phyloP scores from a whole-genome alignment of 345 rosid species.

The Lumnitzera racemosa region DNA sequence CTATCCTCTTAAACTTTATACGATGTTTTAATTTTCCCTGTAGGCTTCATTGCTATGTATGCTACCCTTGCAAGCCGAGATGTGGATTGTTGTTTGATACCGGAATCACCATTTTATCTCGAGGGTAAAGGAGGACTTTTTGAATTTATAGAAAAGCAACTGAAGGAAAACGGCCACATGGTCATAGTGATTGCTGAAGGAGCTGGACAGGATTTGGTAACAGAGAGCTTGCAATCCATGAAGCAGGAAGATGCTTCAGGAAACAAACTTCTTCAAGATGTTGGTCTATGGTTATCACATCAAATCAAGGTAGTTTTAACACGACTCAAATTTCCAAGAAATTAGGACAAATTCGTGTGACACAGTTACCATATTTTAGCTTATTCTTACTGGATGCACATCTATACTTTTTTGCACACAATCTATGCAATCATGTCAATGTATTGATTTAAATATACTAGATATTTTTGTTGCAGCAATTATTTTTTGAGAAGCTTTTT shows the following conservation, averaged over 20 bases:
- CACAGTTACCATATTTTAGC: background rate
- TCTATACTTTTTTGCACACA: no score
- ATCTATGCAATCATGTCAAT: no score
- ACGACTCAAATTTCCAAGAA: background rate
- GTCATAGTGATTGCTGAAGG: constrained; percentile 87
- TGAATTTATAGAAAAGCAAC: constrained; percentile 50
- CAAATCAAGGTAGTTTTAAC: constrained; percentile 48
- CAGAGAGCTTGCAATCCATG: constrained; percentile 38
- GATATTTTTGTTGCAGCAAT: no score
- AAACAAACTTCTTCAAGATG: constrained; percentile 74
- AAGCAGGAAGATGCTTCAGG: constrained; percentile 73
- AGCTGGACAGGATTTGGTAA: constrained; percentile 76
- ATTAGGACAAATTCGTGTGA: background rate
- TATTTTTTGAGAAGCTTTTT: no score
- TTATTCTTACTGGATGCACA: no score
- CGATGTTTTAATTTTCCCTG: background rate
- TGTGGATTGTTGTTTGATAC: constrained; percentile 92
- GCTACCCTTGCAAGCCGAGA: constrained; percentile 91
- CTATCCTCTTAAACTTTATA: no score
- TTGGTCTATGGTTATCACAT: constrained; percentile 72
- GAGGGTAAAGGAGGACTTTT: constrained; percentile 84
- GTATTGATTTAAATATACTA: no score
- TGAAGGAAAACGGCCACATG: constrained; percentile 80
- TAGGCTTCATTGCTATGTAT: constrained; percentile 67
- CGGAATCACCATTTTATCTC: constrained; percentile 86